phyloP scores from a whole-genome alignment of 75 land plant species.

The Pseudotsuga menziesii region DNA sequence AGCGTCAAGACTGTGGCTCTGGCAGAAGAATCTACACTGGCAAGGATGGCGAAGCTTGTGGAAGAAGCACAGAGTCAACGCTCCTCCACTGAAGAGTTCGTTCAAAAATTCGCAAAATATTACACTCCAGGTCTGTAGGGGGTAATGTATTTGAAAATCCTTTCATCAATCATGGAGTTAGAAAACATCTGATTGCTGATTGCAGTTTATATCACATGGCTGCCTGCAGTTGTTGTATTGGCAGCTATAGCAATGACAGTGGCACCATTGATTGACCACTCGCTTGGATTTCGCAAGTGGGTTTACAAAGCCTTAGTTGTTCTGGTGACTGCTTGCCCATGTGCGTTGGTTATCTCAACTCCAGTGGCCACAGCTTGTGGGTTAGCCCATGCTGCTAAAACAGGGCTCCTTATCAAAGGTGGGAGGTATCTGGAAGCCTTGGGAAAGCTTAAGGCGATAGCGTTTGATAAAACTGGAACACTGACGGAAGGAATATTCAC shows the following conservation, averaged over 20 bases:
- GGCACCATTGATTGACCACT: slow-evolving; percentile 37
- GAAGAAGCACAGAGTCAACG: slow-evolving; percentile 84
- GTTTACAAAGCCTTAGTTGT: slow-evolving; percentile 70
- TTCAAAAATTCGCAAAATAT: slow-evolving; percentile 70
- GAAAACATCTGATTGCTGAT: no score
- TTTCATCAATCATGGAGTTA: no score
- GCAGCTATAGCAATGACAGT: slow-evolving; percentile 46
- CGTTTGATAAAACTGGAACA: slow-evolving; percentile 94
- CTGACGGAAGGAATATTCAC: slow-evolving; percentile 76
- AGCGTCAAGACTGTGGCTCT: slow-evolving; percentile 64
- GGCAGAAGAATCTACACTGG: slow-evolving; percentile 79
- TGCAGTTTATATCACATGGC: no score
- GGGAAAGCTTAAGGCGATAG: slow-evolving; percentile 57
- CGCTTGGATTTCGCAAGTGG: slow-evolving; percentile 52
- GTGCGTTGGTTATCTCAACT: slow-evolving; percentile 88
- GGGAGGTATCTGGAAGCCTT: slow-evolving; percentile 74
- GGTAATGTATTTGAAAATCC: no score
- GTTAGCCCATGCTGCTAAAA: slow-evolving; percentile 69
- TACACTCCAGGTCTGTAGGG: slow-evolving; percentile 80
- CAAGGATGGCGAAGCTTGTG: slow-evolving; percentile 82
- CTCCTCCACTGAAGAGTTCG: slow-evolving; percentile 62
- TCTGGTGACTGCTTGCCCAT: slow-evolving; percentile 90
- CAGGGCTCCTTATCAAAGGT: slow-evolving; percentile 80
- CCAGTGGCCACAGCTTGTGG: slow-evolving; percentile 87
- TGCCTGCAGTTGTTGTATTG: slow-evolving; percentile 47